These are phyloP conservation scores for Thalassiosira mediterranea DNA, from an alignment of 352 stramenopile species.

Conservation along the genomic window DNA sequence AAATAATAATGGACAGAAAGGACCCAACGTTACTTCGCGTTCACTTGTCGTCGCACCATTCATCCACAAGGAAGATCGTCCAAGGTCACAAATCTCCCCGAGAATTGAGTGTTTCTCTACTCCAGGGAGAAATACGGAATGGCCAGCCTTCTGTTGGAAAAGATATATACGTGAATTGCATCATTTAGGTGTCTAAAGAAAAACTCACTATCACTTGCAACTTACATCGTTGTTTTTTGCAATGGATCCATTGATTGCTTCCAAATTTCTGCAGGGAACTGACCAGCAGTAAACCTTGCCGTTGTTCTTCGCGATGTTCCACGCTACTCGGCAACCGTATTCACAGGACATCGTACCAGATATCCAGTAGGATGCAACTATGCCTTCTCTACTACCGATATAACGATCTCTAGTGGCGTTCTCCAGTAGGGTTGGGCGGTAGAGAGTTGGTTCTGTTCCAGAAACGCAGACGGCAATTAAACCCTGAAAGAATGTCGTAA, in stretches of 20 bases:
- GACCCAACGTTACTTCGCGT: slow-evolving; percentile 46
- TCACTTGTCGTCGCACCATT: slow-evolving; percentile 47
- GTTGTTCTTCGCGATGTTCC: slow-evolving; percentile 52
- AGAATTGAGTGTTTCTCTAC: slow-evolving; percentile 31
- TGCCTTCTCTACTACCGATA: slow-evolving; percentile 5
- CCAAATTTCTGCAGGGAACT: slow-evolving; percentile 37
- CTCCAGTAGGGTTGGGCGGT: slow-evolving; percentile 20
- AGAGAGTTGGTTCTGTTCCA: slow-evolving; percentile 24
- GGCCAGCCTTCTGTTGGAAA: no score
- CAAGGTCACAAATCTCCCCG: slow-evolving; percentile 42
- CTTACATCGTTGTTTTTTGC: no score
- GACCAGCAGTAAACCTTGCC: slow-evolving; percentile 47
- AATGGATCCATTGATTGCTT: slow-evolving; percentile 4
- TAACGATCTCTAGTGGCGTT: slow-evolving; percentile 4
- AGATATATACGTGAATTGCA: no score
- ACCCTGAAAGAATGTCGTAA: slow-evolving; percentile 44
- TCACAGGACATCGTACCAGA: slow-evolving; percentile 27
- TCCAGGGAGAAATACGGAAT: neutral
- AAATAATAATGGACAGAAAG: slow-evolving; percentile 22
- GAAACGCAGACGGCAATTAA: slow-evolving; percentile 34
- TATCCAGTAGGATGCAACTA: slow-evolving; percentile 42
- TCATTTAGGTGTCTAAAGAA: no score
- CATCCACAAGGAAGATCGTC: slow-evolving; percentile 47
- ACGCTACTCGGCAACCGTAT: slow-evolving; percentile 26
- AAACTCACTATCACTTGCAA: no score